Evolutionary conservation across 352 stramenopile species (phyloP), one percentile per base, ranked within the genome.

Genomic region (Halophytophthora polymorphica): DNA sequence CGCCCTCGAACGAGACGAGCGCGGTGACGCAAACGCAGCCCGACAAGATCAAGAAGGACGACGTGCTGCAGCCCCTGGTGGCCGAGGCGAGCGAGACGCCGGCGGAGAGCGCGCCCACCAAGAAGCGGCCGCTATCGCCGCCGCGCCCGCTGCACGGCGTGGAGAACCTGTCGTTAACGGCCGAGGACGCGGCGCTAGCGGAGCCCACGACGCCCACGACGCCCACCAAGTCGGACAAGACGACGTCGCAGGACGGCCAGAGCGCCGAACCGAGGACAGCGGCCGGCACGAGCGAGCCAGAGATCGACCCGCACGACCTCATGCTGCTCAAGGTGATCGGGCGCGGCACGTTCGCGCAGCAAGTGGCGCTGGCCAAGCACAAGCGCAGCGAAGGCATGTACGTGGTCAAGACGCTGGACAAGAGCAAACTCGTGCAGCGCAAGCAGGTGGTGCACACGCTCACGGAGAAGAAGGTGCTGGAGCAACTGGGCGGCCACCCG

Each of bases 271-370:
- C 34, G 13, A 21, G 14, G 23, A 35, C 23, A 22, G 17, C 15
- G 38, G 28, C 7, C 18, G 33, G 31, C 45, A 13, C 8, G 23
- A 31, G 35, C 5, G 23, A 31, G 12, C 39, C 49, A 6, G 39
- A 45, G 7, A 79, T 89, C 41, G 66, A 85, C 42, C 77, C 77
- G 47, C 73, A 81, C 41, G 74, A 90, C 49, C 66, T 93, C 39
- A 82, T 73, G 53, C 63, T 93, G 46, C 72, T 93, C 45, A 90
- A 91, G 45, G 83, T 93, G n/a, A 89, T 93, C 44, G 83, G 83
- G 1, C 83, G 81, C 29, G 83, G 83, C 59, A 91, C 83, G 21
- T 93, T 90, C 53, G 83, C 83, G 17, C 79, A 83, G 34, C 83
- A 93, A 51, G 83, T 93, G 41, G 83, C 83, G 31, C 61, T 93